These are phyloP conservation scores for Rhizopogon rudus DNA, from an alignment of 768 basidiomycete genomes.

Conservation along the genomic window DNA sequence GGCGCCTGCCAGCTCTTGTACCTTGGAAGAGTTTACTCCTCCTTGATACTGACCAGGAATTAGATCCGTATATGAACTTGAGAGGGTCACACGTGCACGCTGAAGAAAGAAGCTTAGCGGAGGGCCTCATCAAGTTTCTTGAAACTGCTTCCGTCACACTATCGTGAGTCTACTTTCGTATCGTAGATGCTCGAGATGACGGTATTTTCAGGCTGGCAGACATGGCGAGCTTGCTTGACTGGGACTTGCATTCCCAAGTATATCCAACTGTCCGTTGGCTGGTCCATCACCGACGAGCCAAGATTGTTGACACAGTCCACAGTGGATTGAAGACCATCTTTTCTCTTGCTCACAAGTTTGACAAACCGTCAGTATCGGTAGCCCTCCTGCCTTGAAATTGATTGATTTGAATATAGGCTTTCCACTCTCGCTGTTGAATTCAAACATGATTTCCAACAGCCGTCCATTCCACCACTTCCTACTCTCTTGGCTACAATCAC, in stretches of 20 bases:
- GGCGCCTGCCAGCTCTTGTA: slow-evolving; percentile 65
- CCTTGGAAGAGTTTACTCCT: slow-evolving; percentile 93
- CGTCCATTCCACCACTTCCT: slow-evolving; percentile 65
- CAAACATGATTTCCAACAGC: slow-evolving; percentile 50
- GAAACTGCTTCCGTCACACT: slow-evolving; percentile 68
- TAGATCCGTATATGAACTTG: slow-evolving; percentile 58
- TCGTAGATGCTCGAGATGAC: not conserved
- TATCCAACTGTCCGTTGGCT: slow-evolving; percentile 92
- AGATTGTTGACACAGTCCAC: slow-evolving; percentile 84
- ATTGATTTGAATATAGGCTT: slow-evolving; percentile 6
- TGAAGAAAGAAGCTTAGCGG: slow-evolving; percentile 63
- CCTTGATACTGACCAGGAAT: slow-evolving; percentile 53
- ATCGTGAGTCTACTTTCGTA: slow-evolving; percentile 47
- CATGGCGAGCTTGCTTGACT: slow-evolving; percentile 75
- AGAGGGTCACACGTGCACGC: slow-evolving; percentile 53
- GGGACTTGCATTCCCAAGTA: slow-evolving; percentile 78
- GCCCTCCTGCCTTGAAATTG: not conserved
- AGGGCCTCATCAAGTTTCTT: slow-evolving; percentile 71
- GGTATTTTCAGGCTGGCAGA: slow-evolving; percentile 55
- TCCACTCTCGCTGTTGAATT: slow-evolving; percentile 56
- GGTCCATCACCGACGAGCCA: slow-evolving; percentile 85
- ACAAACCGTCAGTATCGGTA: slow-evolving; percentile 46
- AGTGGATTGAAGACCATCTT: slow-evolving; percentile 78
- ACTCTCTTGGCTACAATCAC: slow-evolving; percentile 74
- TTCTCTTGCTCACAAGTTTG: slow-evolving; percentile 61